phyloP scores from a whole-genome alignment of 202 grass and related monocot species.

The Saccharum hybrid region DNA sequence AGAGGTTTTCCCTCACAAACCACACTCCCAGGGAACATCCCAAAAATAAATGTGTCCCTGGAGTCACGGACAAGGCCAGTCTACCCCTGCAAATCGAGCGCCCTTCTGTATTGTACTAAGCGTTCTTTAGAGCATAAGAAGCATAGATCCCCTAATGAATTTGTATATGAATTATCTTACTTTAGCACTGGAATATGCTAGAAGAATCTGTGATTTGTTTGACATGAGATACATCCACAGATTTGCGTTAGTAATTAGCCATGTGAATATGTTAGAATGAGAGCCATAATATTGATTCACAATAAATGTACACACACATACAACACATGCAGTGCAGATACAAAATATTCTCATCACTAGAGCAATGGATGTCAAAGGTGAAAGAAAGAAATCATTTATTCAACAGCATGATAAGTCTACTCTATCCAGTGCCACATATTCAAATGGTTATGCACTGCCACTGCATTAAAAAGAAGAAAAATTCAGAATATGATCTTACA shows the following conservation, averaged over 20 bases:
- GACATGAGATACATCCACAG: neutral
- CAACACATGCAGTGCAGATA: conserved; percentile 19
- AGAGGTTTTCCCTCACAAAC: neutral
- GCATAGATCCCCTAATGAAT: neutral
- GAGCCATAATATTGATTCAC: neutral
- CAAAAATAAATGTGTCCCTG: neutral
- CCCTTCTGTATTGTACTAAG: neutral
- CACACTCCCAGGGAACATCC: neutral
- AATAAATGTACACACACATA: conserved; percentile 6
- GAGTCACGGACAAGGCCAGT: neutral
- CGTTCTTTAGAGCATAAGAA: neutral
- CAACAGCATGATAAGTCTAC: neutral
- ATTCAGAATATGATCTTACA: conserved; percentile 58
- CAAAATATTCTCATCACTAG: neutral
- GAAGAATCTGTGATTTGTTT: conserved; percentile 26
- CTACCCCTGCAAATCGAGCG: neutral
- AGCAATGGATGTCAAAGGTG: conserved; percentile 2
- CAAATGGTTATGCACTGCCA: neutral
- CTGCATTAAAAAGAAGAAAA: neutral
- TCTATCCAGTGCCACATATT: conserved; percentile 12
- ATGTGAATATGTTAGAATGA: neutral
- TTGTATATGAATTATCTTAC: neutral
- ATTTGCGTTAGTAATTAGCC: conserved; percentile 11
- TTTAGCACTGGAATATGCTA: neutral
- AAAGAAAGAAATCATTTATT: conserved; percentile 4